Conservation (phyloP, 1,139 yeast genomes). For the Diutina neorugosa region DNA sequence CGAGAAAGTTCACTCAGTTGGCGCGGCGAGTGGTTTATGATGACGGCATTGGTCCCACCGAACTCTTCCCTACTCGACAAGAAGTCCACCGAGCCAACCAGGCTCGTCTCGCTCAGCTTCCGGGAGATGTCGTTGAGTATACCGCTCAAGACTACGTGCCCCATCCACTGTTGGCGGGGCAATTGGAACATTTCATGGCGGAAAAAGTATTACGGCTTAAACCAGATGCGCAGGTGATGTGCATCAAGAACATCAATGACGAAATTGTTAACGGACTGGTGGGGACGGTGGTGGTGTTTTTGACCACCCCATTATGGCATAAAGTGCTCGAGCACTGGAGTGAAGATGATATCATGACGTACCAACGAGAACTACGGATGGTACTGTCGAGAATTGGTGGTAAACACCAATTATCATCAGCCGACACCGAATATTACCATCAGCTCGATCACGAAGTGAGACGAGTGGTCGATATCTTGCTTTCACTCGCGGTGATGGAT, state of each 20-base stretch:
- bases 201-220: conserved; percentile 29
- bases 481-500: background rate
- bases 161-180: conserved; percentile 19
- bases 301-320: conserved; percentile 18
- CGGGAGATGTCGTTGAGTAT: conserved; percentile 36
- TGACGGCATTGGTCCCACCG: conserved; percentile 78
- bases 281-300: conserved; percentile 55
- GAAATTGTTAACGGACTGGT: conserved; percentile 86
- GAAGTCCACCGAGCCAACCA: conserved; percentile 80
- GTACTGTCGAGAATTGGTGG: background rate
- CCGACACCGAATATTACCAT: background rate
- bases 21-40: conserved; percentile 43
- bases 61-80: conserved; percentile 65
- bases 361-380: conserved; percentile 5
- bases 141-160: conserved; percentile 54
- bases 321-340: conserved; percentile 18
- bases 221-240: conserved; percentile 90
- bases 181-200: background rate
- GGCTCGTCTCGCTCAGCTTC: conserved; percentile 36
- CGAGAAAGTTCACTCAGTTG: conserved; percentile 40
- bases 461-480: background rate
- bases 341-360: conserved; percentile 12
- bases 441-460: no score
- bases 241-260: conserved; percentile 51
- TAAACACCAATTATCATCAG: background rate